These are phyloP conservation scores for Aquilaria yunnanensis DNA, from an alignment of 345 rosid genomes.

Conservation along the genomic window DNA sequence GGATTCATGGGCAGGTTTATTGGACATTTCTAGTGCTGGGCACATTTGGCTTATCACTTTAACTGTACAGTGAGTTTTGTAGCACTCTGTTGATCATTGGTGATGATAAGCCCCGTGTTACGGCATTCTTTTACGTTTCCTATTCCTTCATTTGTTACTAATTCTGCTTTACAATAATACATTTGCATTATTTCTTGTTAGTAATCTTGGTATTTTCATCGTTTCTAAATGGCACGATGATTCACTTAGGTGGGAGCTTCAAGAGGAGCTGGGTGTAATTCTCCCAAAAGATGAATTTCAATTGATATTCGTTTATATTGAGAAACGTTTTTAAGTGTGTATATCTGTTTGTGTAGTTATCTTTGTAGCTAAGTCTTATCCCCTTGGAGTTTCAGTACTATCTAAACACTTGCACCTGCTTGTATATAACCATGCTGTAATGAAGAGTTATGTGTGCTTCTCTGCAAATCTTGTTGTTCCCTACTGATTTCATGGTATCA, in stretches of 20 bases:
- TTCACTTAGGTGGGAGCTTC: slow-evolving; percentile 74
- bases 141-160: too few relatives aligned
- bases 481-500: slow-evolving; percentile 24
- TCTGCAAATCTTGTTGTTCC: slow-evolving; percentile 36
- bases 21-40: slow-evolving; percentile 99
- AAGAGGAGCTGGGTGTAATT: slow-evolving; percentile 76
- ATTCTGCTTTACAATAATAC: too few relatives aligned
- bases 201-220: not conserved
- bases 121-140: too few relatives aligned
- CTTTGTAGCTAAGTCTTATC: too few relatives aligned
- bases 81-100: too few relatives aligned
- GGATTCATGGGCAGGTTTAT: slow-evolving; percentile 84
- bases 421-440: slow-evolving; percentile 1
- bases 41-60: slow-evolving; percentile 80
- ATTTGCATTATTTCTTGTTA: not conserved
- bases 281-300: slow-evolving; percentile 94
- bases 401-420: too few relatives aligned
- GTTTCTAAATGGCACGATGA: too few relatives aligned
- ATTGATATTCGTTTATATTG: slow-evolving; percentile 41
- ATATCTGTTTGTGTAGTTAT: too few relatives aligned
- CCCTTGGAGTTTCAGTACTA: too few relatives aligned
- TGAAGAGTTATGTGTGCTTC: slow-evolving; percentile 77
- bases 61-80: slow-evolving; percentile 49
- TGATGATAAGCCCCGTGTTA: too few relatives aligned
- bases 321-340: too few relatives aligned